Evolutionary conservation across 1,139 yeast genomes (phyloP).

Genomic region (Tardiomyces blankii): DNA sequence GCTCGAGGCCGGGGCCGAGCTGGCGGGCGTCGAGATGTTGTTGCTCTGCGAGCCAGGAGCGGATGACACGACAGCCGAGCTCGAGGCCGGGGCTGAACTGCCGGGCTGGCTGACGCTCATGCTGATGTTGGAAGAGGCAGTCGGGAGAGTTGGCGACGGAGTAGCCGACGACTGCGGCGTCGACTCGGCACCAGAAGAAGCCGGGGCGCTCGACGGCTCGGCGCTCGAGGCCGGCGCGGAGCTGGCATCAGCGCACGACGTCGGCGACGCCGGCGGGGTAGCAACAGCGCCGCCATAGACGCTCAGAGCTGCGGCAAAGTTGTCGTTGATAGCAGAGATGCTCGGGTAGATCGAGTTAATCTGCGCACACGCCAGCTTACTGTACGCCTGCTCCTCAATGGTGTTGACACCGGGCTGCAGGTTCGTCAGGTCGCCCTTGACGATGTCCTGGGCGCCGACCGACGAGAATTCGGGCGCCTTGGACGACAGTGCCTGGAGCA

Average conservation of each 20-base stretch:
- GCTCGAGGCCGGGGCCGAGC: no score
- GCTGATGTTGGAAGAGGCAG: no score
- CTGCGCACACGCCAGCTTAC: background rate
- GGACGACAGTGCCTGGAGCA: conserved; percentile 4
- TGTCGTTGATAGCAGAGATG: background rate
- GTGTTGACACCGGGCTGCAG: background rate
- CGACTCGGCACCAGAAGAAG: background rate
- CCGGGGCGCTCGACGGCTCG: background rate
- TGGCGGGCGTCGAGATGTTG: no score
- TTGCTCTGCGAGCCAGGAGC: no score
- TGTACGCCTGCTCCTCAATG: background rate
- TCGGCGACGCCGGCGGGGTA: background rate
- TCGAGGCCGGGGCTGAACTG: no score
- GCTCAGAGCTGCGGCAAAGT: background rate
- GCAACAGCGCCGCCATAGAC: background rate
- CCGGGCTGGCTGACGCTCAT: no score
- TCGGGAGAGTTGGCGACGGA: no score
- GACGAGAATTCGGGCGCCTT: conserved; percentile 4
- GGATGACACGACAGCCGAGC: no score
- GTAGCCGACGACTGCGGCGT: no score
- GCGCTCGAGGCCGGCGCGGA: background rate
- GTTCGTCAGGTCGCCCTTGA: conserved; percentile 4
- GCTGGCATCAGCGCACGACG: background rate
- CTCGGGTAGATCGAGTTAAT: background rate
- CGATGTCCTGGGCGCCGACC: conserved; percentile 6